Conservation (phyloP, 1,284 basidiomycete species). For the Ceratobasidium sp. region DNA sequence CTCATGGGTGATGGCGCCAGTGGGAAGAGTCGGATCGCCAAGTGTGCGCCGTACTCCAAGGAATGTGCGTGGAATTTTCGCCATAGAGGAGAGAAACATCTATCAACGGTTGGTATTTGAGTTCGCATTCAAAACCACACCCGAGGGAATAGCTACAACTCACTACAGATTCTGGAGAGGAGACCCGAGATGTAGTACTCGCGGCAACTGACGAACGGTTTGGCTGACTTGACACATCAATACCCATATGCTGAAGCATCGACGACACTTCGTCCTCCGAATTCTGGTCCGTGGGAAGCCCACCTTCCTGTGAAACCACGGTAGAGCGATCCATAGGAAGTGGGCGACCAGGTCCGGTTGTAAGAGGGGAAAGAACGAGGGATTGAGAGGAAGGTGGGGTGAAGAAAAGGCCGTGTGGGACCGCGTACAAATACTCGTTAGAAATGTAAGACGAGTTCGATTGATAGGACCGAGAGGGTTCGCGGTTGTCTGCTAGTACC, state of each 20-base stretch:
- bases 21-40: background rate
- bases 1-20: background rate
- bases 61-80: conserved; percentile 29
- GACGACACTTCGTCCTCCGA: conserved; percentile 33
- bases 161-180: conserved; percentile 39
- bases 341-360: conserved; percentile 18
- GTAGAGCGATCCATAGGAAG: conserved; percentile 15
- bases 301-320: background rate
- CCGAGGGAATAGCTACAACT: background rate
- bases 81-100: conserved; percentile 34
- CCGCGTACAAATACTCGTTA: conserved; percentile 6
- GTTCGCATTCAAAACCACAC: background rate
- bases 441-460: background rate
- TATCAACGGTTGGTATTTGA: background rate
- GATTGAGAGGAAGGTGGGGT: conserved; percentile 32
- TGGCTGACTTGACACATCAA: background rate
- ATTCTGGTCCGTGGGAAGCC: background rate
- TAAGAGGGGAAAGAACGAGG: conserved; percentile 15
- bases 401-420: conserved; percentile 17
- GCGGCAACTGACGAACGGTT: conserved; percentile 19
- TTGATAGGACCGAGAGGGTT: background rate
- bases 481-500: background rate
- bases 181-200: conserved; percentile 19
- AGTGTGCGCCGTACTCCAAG: conserved; percentile 7
- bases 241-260: conserved; percentile 18